Evolutionary conservation across 2,329 filamentous ascomycete species (phyloP), one percentile per base, ranked within the genome.

Genomic region (Neofusicoccum laricinum): DNA sequence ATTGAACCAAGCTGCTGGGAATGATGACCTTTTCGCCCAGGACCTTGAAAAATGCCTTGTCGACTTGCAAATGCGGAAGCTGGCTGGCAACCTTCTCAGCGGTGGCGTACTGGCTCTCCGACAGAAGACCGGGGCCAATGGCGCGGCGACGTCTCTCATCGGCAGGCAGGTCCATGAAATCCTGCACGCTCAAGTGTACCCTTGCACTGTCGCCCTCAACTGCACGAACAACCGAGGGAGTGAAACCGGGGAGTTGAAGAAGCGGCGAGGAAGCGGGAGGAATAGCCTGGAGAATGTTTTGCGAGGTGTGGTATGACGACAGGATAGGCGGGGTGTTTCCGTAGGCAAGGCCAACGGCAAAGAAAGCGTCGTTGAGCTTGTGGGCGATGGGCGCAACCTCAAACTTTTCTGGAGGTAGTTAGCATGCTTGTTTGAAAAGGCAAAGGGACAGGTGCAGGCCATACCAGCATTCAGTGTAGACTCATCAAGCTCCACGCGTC

Each of bases 31-130:
- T 91, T 80, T 99, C 96, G 74, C 95, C 95, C 61, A 92, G 89
- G 50, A 99, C 96, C 83, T 99, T 99, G 87, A 99, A 99, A 80
- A 97, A 99, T 7, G 93, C 92, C 80, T 93, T 96, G 73, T 92
- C 92, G 11, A 99, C 88, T 65, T 90, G 86, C 63, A 99, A 84
- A 68, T 88, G 86, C 1, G 95, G 95, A 32, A 99, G 84, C 78
- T 97, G 92, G 70, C 88, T 87, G 32, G 93, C 93, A 34, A 97
- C 90, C 51, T 80, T 79, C 66, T 97, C 83, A 41, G 90, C 90
- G 46, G 88, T 85, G 68, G 86, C 82, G 78, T 97, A 97, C 76
- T 97, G 87, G 66, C 86, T 78, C 69, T 92, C 88, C 4, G 85
- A 88, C 41, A 99, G 81, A 45, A 94, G 88, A 45, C 82, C 83